Evolutionary conservation across 192 early-diverging fungal genomes (phyloP), one percentile per base, ranked within the genome.

Genomic region (Coemansia sp.): DNA sequence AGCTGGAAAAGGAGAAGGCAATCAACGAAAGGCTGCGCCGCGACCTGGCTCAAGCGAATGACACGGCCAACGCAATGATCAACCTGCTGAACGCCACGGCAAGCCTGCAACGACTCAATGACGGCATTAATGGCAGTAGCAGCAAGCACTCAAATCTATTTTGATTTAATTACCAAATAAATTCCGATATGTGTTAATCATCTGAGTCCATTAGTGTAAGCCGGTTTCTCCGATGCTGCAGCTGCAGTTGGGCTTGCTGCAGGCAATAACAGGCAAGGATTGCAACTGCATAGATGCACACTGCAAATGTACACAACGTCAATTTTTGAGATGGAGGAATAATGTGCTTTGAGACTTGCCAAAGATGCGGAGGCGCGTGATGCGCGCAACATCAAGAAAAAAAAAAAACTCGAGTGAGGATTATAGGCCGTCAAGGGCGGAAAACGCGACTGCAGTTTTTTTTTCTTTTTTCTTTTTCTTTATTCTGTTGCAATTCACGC

Each of bases 21-120:
- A 40, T 44, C 18, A 78, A 68, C 50, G 4, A 34, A 41, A 53
- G 33, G 41, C 74, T 78, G 2, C 54, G 42, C 18, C 42, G 46
- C 2, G 69, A 78, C 53, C 51, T 78, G 52, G 58, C 56, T 15
- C 22, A 47, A 48, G 48, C 69, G 48, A 54, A 62, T 27, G 37
- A 34, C 17, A 52, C 18, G 0, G 39, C 61, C 25, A 30, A 42
- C 38, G 53, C 55, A 24, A 53, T 69, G 49, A 55, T 51, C 15
- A 48, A 19, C 30, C 57, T 71, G 38, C 46, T 53, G 21, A 21
- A 41, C 4, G 53, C 1, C 33, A n/a, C 22, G 25, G 17, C 19
- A 21, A n/a, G 5, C 15, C 0, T 39, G 34, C 51, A 34, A 10
- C 11, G 21, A 53, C 5, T 53, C 34, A 33, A 8, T 33, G 30